These are phyloP conservation scores for Tricholoma terreum DNA, from an alignment of 768 basidiomycete genomes.

Conservation along the genomic window DNA sequence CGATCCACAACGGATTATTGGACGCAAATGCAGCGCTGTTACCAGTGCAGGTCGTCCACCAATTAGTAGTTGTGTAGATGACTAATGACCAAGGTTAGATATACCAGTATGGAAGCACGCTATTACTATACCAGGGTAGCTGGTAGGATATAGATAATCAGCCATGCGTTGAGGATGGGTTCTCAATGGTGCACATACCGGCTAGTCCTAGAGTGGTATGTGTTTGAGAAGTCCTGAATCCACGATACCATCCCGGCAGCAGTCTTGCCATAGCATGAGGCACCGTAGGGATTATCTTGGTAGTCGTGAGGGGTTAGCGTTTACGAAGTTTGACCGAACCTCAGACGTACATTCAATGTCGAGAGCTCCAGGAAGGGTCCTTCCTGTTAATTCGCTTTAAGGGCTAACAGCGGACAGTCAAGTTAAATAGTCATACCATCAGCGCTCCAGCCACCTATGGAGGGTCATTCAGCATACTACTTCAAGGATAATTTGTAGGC, in stretches of 20 bases:
- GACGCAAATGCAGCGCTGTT: conserved; percentile 48
- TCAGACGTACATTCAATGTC: conserved; percentile 55
- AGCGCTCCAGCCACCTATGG: conserved; percentile 18
- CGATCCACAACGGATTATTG: conserved; percentile 62
- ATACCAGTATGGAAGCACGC: background rate
- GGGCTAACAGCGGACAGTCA: background rate
- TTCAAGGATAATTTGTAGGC: conserved; percentile 26
- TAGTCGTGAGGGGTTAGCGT: background rate
- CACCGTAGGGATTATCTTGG: conserved; percentile 50
- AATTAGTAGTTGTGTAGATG: conserved; percentile 62
- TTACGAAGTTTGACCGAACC: background rate
- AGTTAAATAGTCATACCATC: conserved; percentile 14
- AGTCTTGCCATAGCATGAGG: conserved; percentile 52
- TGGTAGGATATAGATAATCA: conserved; percentile 13
- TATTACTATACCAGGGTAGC: conserved; percentile 38
- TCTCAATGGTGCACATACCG: conserved; percentile 40
- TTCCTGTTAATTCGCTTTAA: conserved; percentile 12
- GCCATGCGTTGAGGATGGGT: too few relatives aligned
- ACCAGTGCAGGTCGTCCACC: conserved; percentile 68
- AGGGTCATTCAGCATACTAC: background rate
- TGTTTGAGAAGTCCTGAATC: conserved; percentile 59
- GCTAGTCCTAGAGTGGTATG: conserved; percentile 47
- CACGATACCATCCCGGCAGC: conserved; percentile 58
- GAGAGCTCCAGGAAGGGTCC: conserved; percentile 60
- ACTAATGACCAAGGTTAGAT: conserved; percentile 26